Base-by-base conservation (phyloP, 2,329 filamentous ascomycete species). In the Hypoxylon sp. region DNA sequence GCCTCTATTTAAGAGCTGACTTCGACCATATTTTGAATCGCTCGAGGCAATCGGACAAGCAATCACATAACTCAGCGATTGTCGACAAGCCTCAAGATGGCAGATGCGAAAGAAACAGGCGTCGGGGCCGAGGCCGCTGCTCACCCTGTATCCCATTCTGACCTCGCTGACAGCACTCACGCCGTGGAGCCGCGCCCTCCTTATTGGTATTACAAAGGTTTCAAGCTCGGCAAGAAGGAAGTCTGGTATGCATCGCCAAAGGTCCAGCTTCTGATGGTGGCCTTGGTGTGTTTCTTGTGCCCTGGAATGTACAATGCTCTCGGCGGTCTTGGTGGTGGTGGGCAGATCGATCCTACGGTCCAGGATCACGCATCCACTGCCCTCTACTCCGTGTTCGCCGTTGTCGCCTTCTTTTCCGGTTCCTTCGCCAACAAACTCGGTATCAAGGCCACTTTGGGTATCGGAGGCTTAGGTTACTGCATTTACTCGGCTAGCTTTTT, bases 401-500 rank as follows among this genome's bases (percentile, higher is more conserved):
- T 89, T 53, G 84, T 89, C 41, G 91, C 88, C 69, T 87, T 93
- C 80, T 86, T 92, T 76, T 91, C 92, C 72, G 91, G 91, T 61
- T 94, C 91, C 57, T 87, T 94, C 75, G 90, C 91, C 81, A 96
- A 96, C 82, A 87, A 87, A 70, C 83, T 94, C 59, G 93, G 92
- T 61, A 86, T 94, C 68, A 88, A 87, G 74, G 76, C 85, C 48
- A 91, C 91, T 14, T 82, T 95, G 55, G 85, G 88, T 4, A 85
- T 94, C 70, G 92, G 92, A 68, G 92, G 92, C 13, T 79, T 94
- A 57, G 92, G 93, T 59, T 95, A 95, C 82, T 89, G 87, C 75
- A 82, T 94, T 78, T 94, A 94, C 77, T 86, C 91, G 49, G 87
- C 89, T 51, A 88, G 87, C 60, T 91, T 93, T 80, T 83, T 94